Evolutionary conservation across 139 green algal species (phyloP).

Genomic region (Coccomyxa sp.): DNA sequence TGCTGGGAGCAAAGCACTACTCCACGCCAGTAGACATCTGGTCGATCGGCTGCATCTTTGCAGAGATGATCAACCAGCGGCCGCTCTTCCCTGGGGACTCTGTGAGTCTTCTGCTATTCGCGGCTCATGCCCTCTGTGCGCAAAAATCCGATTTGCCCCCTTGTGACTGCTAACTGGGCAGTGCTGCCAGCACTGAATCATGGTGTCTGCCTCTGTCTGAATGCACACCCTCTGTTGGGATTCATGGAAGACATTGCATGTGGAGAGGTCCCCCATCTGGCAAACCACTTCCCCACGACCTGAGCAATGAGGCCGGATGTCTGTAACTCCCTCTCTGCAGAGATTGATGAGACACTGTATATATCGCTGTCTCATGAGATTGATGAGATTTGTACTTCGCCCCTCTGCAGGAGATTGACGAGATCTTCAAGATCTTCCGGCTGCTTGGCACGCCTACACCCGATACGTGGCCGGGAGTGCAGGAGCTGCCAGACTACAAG

Average conservation of each 20-base stretch:
- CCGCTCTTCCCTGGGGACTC: constrained; percentile 87
- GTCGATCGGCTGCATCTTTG: constrained; percentile 98
- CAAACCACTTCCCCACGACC: neutral
- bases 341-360: neutral
- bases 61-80: constrained; percentile 73
- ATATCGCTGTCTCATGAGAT: neutral
- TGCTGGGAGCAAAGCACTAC: constrained; percentile 95
- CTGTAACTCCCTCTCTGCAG: neutral
- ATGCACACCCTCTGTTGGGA: neutral
- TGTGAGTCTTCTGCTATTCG: constrained; percentile 6
- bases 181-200: too few species aligned
- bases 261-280: neutral
- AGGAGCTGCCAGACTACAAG: constrained; percentile 73
- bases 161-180: neutral
- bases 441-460: constrained; percentile 59
- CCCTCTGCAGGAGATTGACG: constrained; percentile 54
- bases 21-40: constrained; percentile 97
- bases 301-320: neutral
- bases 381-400: neutral
- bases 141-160: neutral
- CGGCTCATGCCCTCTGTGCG: neutral
- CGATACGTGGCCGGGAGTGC: constrained; percentile 44
- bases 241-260: neutral
- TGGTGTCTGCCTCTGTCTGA: neutral
- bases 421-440: constrained; percentile 71